Base-by-base conservation (phyloP, 2,329 filamentous ascomycete species). In the Pyrenophora graminea region DNA sequence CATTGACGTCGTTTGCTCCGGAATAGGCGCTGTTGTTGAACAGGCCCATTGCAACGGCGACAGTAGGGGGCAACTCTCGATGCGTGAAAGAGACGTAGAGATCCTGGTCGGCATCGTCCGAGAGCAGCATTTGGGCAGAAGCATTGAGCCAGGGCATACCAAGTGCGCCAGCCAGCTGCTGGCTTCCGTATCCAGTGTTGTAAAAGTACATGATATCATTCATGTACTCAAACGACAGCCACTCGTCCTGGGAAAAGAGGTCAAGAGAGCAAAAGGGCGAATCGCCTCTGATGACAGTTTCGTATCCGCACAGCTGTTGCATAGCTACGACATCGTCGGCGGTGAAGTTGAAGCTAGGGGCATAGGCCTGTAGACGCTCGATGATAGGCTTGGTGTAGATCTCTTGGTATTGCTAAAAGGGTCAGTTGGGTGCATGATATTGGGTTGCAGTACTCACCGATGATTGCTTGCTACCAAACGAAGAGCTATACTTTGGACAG, bases 21-120 rank as follows among this genome's bases (percentile, higher is more conserved):
- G 79, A 76, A 53, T 80, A 81, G 0, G 76, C 79, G 3, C 83
- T 85, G 70, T 87, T 87, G 75, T 88, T 88, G 77, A 88, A 89
- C 4, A 89, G 76, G 0, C 86, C 86, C 70, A 89, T 79, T 0
- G 86, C 85, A 1, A 88, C 85, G 1, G 85, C 73, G 1, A 88
- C 83, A 51, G 84, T 85, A 1, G 86, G 85, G 1, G 85, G 85
- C 2, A 89, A 74, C 67, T 89, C 85, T 17, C 86, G 82, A 66
- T 89, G 86, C 0, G 86, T 88, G 73, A 89, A 89, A 45, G 83
- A 85, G 34, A 88, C 77, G 63, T 85, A 86, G 6, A 89, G 76
- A 48, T 88, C 83, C 62, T 88, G 79, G n/a, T 70, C 68, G 4
- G 71, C 67, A 3, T 64, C 62, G 48, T 69, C 71, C 31, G 83